Base-by-base conservation (phyloP, 805 yeast genomes). In the Candida nemodendra region DNA sequence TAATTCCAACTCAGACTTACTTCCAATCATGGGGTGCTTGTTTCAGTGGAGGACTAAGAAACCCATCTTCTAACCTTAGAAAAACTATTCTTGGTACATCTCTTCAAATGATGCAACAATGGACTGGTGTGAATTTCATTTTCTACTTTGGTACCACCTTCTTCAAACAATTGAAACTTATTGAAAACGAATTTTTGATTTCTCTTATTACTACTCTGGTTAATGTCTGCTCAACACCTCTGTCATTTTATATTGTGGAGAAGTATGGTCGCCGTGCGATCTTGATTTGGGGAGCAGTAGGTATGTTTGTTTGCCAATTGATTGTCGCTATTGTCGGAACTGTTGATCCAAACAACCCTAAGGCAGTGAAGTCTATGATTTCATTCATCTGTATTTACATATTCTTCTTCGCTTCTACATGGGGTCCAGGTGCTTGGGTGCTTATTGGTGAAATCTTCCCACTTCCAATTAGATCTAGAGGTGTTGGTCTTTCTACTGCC, bases 341-440 rank as follows among this genome's bases (percentile, higher is more conserved):
- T 27, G 47, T 50, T 23, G 62, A 59, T 37, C 59, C 56, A 22
- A 36, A 47, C 13, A 54, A 56, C 45, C 39, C 36, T 2, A 42
- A 45, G 14, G 58, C 66, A 18, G 63, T 56, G 38, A 46, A 42
- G 30, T 66, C 64, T 14, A 57, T 62, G 62, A 55, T 64, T 44
- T 40, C 66, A 8, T 71, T 76, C 53, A 66, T 74, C 39, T 76
- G 81, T 57, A 58, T 72, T 27, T 86, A 82, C 57, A 81, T 86
- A 49, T 79, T 81, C 38, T 80, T 81, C 59, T 83, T 84, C 66
- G 95, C 93, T 7, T 72, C 86, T 4, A 76, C 91, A 17, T 86
- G 93, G 91, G 91, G 91, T 59, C 89, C 93, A 27, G 78, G 76
- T 44, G 79, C 77, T 27, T 85, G 91, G 90, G 85, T 77, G 32